A percentile compares a stretch with the other conserved stretches of the same genome.
Conservation (phyloP, 352 stramenopile genomes). For the Blastocystis sp. region DNA sequence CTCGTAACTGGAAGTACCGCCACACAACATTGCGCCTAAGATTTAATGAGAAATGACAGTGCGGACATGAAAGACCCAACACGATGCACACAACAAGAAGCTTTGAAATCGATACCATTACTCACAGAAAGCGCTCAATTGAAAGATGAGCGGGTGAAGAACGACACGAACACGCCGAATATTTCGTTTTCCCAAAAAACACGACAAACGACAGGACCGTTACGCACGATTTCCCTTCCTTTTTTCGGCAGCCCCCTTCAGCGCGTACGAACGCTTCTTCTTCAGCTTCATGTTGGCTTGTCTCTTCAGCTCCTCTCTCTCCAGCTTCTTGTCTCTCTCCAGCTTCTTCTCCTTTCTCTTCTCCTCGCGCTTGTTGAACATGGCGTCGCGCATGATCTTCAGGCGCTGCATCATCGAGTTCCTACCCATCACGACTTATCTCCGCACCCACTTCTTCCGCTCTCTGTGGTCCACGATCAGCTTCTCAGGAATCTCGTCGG, state of each 20-base stretch:
- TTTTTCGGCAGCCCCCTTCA: conserved; percentile 41
- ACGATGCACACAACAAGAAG: neutral
- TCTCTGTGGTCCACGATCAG: conserved; percentile 93
- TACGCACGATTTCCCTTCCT: neutral
- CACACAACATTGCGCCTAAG: conserved; percentile 21
- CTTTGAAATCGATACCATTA: neutral
- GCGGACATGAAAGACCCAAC: neutral
- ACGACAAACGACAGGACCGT: neutral
- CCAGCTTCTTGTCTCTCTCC: conserved; percentile 3
- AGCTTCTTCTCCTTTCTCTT: conserved; percentile 11
- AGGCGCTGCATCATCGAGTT: conserved; percentile 61
- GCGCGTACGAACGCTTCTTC: conserved; percentile 63
- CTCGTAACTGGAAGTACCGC: neutral
- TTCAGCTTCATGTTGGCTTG: conserved; percentile 16
- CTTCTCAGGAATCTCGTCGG: conserved; percentile 60
- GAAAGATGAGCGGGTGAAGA: neutral
- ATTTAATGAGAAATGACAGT: neutral
- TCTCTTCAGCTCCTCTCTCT: conserved; percentile 26
- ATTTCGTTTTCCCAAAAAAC: conserved; percentile 15
- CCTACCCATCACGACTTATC: neutral
- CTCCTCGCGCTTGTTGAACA: conserved; percentile 32
- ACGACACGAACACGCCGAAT: neutral
- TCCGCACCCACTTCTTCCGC: conserved; percentile 78
- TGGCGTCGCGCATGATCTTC: conserved; percentile 41
- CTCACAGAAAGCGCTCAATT: neutral